A percentile compares a stretch with the other conserved stretches of the same genome.
phyloP scores from a whole-genome alignment of 805 yeast species.

The Starmerella sp. region DNA sequence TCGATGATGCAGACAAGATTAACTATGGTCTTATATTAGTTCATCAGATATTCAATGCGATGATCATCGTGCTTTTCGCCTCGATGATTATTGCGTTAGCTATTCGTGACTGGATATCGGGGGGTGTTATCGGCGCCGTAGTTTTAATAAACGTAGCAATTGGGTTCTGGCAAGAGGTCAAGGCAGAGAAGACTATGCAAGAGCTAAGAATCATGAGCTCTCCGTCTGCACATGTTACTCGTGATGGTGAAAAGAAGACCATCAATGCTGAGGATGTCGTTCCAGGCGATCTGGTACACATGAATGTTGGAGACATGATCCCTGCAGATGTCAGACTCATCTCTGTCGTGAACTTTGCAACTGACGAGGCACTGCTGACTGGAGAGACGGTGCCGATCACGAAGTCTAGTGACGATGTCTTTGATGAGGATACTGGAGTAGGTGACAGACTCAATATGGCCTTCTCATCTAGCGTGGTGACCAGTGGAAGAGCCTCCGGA shows the following conservation, averaged over 20 bases:
- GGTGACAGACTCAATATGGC: slow-evolving; percentile 70
- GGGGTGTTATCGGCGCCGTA: slow-evolving; percentile 67
- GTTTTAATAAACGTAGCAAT: slow-evolving; percentile 51
- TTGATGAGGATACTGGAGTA: slow-evolving; percentile 32
- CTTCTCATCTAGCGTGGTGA: slow-evolving; percentile 53
- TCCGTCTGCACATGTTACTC: slow-evolving; percentile 56
- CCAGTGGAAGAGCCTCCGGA: slow-evolving; percentile 67
- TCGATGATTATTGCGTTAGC: slow-evolving; percentile 63
- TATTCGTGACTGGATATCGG: slow-evolving; percentile 68
- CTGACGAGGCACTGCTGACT: slow-evolving; percentile 87
- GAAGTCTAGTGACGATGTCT: slow-evolving; percentile 39
- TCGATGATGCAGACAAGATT: slow-evolving; percentile 50
- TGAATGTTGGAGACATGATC: slow-evolving; percentile 82
- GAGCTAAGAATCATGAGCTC: slow-evolving; percentile 55
- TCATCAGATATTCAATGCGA: slow-evolving; percentile 64
- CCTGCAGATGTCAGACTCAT: slow-evolving; percentile 87
- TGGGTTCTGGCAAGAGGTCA: slow-evolving; percentile 59
- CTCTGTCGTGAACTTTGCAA: slow-evolving; percentile 63
- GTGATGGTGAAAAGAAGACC: slow-evolving; percentile 47
- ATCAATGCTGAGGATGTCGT: slow-evolving; percentile 55
- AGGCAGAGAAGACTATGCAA: slow-evolving; percentile 72
- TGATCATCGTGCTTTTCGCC: slow-evolving; percentile 61
- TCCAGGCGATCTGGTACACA: slow-evolving; percentile 74
- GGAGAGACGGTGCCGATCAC: slow-evolving; percentile 70
- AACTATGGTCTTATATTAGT: slow-evolving; percentile 45